These are phyloP conservation scores for Mimosa pudica DNA, from an alignment of 306 rosid genomes.

Conservation along the genomic window DNA sequence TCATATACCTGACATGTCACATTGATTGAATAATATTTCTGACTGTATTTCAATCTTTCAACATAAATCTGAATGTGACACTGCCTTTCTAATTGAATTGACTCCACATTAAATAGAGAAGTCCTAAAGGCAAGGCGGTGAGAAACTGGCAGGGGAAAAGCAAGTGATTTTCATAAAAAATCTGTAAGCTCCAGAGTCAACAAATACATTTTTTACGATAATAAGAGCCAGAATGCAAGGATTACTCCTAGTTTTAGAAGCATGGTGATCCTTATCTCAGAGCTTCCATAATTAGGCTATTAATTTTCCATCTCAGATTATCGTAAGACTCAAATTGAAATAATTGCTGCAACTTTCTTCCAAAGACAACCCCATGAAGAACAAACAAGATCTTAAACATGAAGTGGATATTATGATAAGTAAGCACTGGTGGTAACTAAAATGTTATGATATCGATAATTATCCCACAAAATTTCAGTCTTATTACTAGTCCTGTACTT, in stretches of 20 bases:
- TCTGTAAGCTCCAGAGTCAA: constrained; percentile 11
- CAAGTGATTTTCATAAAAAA: neutral
- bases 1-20: neutral
- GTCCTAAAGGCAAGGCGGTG: neutral
- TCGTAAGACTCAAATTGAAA: neutral
- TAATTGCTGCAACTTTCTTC: neutral
- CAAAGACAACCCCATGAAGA: neutral
- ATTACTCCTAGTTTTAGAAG: neutral
- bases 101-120: neutral
- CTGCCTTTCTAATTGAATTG: neutral
- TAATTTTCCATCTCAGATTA: neutral
- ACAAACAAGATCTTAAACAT: constrained; percentile 15
- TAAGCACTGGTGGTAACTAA: neutral
- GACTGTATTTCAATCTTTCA: neutral
- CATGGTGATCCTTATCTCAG: neutral
- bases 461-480: neutral
- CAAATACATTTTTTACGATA: constrained; percentile 18
- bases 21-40: neutral
- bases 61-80: neutral
- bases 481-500: constrained; percentile 1
- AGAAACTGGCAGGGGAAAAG: neutral
- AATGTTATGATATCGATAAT: neutral
- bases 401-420: neutral
- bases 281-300: neutral
- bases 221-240: constrained; percentile 13